phyloP scores from a whole-genome alignment of 1,284 basidiomycete species.

The Tilletia caries region DNA sequence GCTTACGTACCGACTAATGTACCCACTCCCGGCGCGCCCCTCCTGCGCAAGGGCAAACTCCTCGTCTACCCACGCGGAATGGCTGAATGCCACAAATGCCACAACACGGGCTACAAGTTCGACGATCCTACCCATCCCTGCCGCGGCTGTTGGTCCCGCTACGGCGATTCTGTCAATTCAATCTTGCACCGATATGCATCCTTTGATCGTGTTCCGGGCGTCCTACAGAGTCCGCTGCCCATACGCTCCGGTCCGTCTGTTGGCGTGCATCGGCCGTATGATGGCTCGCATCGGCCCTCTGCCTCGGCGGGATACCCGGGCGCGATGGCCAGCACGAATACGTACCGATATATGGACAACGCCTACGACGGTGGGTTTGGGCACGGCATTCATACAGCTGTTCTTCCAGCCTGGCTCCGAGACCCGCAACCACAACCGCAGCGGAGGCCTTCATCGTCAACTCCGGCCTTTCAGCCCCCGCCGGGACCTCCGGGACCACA shows the following conservation, averaged over 20 bases:
- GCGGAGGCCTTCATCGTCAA: not conserved
- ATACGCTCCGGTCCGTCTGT: not conserved
- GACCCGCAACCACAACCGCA: not conserved
- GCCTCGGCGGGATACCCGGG: conserved; percentile 9
- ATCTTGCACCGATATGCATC: not conserved
- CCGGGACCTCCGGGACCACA: not conserved
- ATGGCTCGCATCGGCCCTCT: not conserved
- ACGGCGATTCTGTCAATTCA: conserved; percentile 13
- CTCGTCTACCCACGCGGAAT: conserved; percentile 31
- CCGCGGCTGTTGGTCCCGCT: conserved; percentile 23
- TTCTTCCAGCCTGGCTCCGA: not conserved
- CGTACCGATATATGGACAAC: conserved; percentile 11
- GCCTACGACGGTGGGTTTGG: not conserved
- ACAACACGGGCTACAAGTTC: conserved; percentile 37
- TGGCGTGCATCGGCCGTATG: not conserved
- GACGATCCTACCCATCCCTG: conserved; percentile 32
- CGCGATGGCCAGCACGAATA: not conserved
- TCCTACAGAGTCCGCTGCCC: not conserved
- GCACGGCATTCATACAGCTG: not conserved
- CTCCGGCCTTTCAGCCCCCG: not conserved
- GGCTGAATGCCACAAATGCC: conserved; percentile 33
- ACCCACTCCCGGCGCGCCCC: conserved; percentile 29
- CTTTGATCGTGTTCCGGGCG: not conserved
- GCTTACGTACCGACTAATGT: conserved; percentile 11
- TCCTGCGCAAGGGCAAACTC: conserved; percentile 32